Conservation (phyloP, 352 stramenopile genomes). For the Phytophthora cryptogea region DNA sequence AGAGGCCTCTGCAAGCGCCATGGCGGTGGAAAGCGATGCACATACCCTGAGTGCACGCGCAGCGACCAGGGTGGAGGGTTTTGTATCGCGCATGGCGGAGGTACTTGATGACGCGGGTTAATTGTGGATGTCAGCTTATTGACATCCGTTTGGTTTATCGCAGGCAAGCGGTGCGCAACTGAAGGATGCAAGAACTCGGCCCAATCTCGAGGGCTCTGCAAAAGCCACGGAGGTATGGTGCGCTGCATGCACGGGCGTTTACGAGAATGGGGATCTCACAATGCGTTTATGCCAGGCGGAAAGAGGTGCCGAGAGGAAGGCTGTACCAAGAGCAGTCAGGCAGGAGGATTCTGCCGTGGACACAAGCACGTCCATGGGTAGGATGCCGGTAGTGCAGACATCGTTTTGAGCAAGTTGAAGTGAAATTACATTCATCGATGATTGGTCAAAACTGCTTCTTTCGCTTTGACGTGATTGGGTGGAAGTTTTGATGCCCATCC, state of each 20-base stretch:
- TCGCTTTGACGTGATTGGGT: slow-evolving; percentile 19
- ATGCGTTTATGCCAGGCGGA: slow-evolving; percentile 40
- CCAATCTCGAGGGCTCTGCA: slow-evolving; percentile 83
- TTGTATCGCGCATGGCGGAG: slow-evolving; percentile 83
- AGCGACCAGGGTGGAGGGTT: slow-evolving; percentile 87
- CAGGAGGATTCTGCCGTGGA: slow-evolving; percentile 65
- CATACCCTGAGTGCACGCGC: slow-evolving; percentile 48
- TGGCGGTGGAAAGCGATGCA: slow-evolving; percentile 82
- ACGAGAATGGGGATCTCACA: slow-evolving; percentile 2
- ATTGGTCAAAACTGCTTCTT: slow-evolving; percentile 18
- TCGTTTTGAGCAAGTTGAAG: slow-evolving; percentile 24
- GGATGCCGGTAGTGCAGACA: too few relatives aligned
- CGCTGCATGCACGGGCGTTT: neutral
- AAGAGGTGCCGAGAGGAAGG: slow-evolving; percentile 61
- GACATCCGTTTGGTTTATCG: slow-evolving; percentile 4
- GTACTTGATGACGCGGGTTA: slow-evolving; percentile 21
- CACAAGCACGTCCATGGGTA: slow-evolving; percentile 34
- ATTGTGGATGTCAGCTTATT: neutral
- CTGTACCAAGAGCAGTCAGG: slow-evolving; percentile 76
- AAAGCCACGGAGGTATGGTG: slow-evolving; percentile 79
- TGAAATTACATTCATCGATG: slow-evolving; percentile 3
- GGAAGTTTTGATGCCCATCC: slow-evolving; percentile 18
- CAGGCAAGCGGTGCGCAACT: slow-evolving; percentile 70
- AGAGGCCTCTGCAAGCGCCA: slow-evolving; percentile 87
- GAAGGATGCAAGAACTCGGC: slow-evolving; percentile 79